Base-by-base conservation (phyloP, 73 alveolate genomes). In the Paramecium sexaurelia region DNA sequence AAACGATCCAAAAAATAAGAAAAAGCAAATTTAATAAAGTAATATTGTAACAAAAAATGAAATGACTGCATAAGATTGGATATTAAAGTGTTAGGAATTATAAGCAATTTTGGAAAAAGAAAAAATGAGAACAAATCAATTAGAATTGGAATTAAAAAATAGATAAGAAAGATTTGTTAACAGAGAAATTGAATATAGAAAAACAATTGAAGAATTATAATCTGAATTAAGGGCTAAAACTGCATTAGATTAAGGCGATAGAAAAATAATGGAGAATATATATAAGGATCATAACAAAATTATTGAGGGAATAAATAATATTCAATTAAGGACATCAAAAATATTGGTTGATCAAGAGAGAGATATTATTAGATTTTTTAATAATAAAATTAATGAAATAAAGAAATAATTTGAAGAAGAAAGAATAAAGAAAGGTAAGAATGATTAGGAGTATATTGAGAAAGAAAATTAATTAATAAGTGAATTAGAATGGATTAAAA, bases 161-260 rank as follows among this genome's bases (percentile, higher is more conserved):
- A 92, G 94, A 47, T 85, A 96, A 75, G 97, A 96, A 87, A 71
- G 98, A 61, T 96, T 94, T 87, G 96, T 96, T 29, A 92, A 92
- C 32, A 57, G 98, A 84, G 98, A 96, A 94, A 93, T 94, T 29
- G 98, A 96, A 41, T 96, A 94, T 85, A 85, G 97, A 41, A 94
- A 94, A 83, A 96, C 97, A 7, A 96, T 96, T 55, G 97, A 91
- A 61, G 95, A 94, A 32, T 91, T 96, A 35, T 92, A 96, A 43
- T 20, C 66, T 26, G 91, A 89, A 78, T 91, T 96, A 7, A 73
- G 94, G 32, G 35, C 68, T 27, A 88, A 88, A 33, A 82, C 94
- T 1, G 94, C 87, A 19, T 43, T 88, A 13, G 94, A 88, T 88
- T 47, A 68, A 41, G 83, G 83, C 40, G 94, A 88, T 45, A 51